Evolutionary conservation across 139 green algal genomes (phyloP).

Genomic region (Asterochloris erici): DNA sequence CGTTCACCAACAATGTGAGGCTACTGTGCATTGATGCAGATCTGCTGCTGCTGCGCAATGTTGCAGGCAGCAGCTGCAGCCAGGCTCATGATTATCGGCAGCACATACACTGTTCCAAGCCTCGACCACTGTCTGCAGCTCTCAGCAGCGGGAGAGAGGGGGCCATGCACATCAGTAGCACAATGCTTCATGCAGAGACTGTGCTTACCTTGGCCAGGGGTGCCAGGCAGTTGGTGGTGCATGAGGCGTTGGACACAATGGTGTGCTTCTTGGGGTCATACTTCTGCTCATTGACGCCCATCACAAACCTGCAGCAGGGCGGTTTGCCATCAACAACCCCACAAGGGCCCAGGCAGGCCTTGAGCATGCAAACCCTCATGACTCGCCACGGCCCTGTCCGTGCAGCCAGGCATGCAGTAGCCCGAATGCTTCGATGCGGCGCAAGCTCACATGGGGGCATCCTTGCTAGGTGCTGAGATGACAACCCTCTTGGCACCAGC

Average conservation of each 20-base stretch:
- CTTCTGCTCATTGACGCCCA: slow-evolving; percentile 90
- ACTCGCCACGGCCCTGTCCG: too few species aligned
- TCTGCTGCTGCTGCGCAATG: background rate
- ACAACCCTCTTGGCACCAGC: slow-evolving; percentile 94
- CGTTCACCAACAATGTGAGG: background rate
- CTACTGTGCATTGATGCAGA: background rate
- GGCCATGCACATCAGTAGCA: background rate
- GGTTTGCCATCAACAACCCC: too few species aligned
- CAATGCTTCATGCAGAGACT: too few species aligned
- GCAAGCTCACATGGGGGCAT: background rate
- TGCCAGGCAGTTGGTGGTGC: slow-evolving; percentile 97
- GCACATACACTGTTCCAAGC: background rate
- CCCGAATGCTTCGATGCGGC: background rate
- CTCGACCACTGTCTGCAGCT: background rate
- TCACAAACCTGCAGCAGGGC: slow-evolving; percentile 81
- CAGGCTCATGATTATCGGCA: background rate
- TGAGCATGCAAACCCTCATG: too few species aligned
- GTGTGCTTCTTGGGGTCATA: slow-evolving; percentile 73
- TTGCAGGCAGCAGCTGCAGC: background rate
- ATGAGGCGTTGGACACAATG: slow-evolving; percentile 91
- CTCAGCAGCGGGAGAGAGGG: background rate
- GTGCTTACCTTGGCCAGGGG: slow-evolving; percentile 82
- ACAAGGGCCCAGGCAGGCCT: too few species aligned
- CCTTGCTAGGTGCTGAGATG: slow-evolving; percentile 82
- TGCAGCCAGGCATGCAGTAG: too few species aligned